Evolutionary conservation across 1,284 basidiomycete species (phyloP).

Genomic region (Thelephora terrestris): DNA sequence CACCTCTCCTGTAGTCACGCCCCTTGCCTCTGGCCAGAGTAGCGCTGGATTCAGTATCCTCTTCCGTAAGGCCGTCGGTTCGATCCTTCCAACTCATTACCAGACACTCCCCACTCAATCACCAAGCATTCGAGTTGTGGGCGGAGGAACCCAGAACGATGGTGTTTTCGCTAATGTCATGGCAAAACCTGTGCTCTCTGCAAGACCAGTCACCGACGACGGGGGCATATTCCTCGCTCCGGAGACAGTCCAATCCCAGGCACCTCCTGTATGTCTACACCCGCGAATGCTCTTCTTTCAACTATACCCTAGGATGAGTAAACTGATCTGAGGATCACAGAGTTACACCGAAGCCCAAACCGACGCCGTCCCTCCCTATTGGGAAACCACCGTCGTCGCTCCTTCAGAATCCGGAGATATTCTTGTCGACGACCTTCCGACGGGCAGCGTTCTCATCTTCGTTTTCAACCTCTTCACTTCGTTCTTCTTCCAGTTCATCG

Average conservation of each 20-base stretch:
- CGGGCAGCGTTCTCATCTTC: slow-evolving; percentile 65
- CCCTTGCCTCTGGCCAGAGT: not conserved
- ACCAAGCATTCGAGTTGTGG: slow-evolving; percentile 28
- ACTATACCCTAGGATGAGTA: not conserved
- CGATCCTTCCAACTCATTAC: slow-evolving; percentile 70
- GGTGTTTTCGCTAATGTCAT: slow-evolving; percentile 95
- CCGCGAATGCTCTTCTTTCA: not conserved
- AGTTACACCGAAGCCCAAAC: slow-evolving; percentile 85
- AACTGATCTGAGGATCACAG: slow-evolving; percentile 28
- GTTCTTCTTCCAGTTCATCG: slow-evolving; percentile 95
- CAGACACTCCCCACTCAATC: slow-evolving; percentile 39
- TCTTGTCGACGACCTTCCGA: slow-evolving; percentile 66
- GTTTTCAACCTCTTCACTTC: slow-evolving; percentile 77
- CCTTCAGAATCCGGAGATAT: slow-evolving; percentile 52
- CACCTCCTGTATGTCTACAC: slow-evolving; percentile 63
- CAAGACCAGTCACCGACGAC: slow-evolving; percentile 38
- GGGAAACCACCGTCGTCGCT: slow-evolving; percentile 91
- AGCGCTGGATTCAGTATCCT: slow-evolving; percentile 18
- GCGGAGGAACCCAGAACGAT: slow-evolving; percentile 81
- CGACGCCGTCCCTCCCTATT: slow-evolving; percentile 91
- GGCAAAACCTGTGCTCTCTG: slow-evolving; percentile 65
- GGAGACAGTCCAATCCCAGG: slow-evolving; percentile 74
- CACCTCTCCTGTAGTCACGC: slow-evolving; percentile 25
- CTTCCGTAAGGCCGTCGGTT: slow-evolving; percentile 54
- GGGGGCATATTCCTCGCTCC: slow-evolving; percentile 62